A percentile compares a stretch with the other conserved stretches of the same genome.
Conservation (phyloP, 2,329 filamentous ascomycete species). For the Microcyclospora tardicrescens region DNA sequence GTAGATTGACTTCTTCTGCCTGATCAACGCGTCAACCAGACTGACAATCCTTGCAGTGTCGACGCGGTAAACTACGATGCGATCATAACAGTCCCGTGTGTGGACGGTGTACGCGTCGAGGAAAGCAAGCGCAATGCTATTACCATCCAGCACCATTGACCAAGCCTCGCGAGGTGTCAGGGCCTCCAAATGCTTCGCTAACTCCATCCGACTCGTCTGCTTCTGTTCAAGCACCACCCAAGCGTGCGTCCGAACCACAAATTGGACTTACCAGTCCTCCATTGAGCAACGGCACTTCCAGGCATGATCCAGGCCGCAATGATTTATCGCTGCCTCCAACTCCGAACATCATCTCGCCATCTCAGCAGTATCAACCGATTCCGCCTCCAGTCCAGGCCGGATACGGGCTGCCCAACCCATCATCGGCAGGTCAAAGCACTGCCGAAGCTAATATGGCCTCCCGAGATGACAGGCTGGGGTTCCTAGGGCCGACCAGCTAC, state of each 20-base stretch:
- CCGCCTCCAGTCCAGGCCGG: slow-evolving; percentile 5
- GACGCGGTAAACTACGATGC: slow-evolving; percentile 23
- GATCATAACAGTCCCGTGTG: slow-evolving; percentile 22
- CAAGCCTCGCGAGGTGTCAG: slow-evolving; percentile 6
- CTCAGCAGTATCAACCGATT: neutral
- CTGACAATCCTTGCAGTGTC: slow-evolving; percentile 10
- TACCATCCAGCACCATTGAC: slow-evolving; percentile 24
- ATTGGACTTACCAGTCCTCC: slow-evolving; percentile 9
- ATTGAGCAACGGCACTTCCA: slow-evolving; percentile 5
- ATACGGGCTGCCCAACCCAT: neutral
- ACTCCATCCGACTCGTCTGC: slow-evolving; percentile 4
- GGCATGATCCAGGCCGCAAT: neutral
- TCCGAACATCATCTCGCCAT: slow-evolving; percentile 8
- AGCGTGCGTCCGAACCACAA: neutral
- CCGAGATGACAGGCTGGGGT: slow-evolving; percentile 19
- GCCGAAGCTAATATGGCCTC: slow-evolving; percentile 15
- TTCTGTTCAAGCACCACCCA: slow-evolving; percentile 4
- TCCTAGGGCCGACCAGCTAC: slow-evolving; percentile 22
- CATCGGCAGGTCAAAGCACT: slow-evolving; percentile 1
- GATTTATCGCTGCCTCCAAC: slow-evolving; percentile 5
- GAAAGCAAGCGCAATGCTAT: slow-evolving; percentile 20
- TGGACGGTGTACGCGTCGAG: slow-evolving; percentile 20
- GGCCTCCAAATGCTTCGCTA: slow-evolving; percentile 2
- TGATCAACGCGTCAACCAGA: neutral
- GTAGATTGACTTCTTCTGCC: slow-evolving; percentile 2